phyloP scores from a whole-genome alignment of 2,329 filamentous ascomycete species.

The Elsinoe perseae region DNA sequence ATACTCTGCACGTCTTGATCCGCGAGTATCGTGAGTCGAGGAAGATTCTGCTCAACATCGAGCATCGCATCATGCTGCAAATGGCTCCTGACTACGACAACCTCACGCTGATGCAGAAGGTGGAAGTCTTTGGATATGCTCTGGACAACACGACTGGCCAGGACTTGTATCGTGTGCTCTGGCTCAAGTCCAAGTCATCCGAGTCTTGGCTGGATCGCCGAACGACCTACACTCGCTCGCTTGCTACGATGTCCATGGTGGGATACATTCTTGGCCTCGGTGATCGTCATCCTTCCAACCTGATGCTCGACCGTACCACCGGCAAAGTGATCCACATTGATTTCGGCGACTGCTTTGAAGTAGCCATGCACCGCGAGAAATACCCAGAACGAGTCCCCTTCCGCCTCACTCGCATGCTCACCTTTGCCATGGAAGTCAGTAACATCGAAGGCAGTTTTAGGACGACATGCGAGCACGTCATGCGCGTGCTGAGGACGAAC shows the following conservation, averaged over 20 bases:
- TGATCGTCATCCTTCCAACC: slow-evolving; percentile 92
- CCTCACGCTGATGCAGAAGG: slow-evolving; percentile 98
- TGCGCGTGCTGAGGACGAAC: slow-evolving; percentile 92
- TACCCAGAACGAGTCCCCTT: slow-evolving; percentile 97
- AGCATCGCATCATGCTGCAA: slow-evolving; percentile 98
- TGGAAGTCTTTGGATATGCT: slow-evolving; percentile 98
- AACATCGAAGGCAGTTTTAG: slow-evolving; percentile 99
- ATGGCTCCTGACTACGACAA: slow-evolving; percentile 99
- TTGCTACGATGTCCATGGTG: slow-evolving; percentile 99
- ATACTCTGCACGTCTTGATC: slow-evolving; percentile 93
- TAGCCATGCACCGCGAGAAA: slow-evolving; percentile 98
- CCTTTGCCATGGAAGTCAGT: slow-evolving; percentile 99
- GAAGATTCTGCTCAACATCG: slow-evolving; percentile 97
- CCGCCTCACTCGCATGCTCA: slow-evolving; percentile 96
- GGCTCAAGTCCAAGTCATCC: slow-evolving; percentile 97
- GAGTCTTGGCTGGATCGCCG: slow-evolving; percentile 95
- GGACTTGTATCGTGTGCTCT: slow-evolving; percentile 93
- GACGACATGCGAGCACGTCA: slow-evolving; percentile 96
- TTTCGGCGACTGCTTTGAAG: slow-evolving; percentile 98
- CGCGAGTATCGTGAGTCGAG: slow-evolving; percentile 94
- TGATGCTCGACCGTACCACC: slow-evolving; percentile 93
- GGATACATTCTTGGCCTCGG: slow-evolving; percentile 96
- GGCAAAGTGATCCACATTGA: slow-evolving; percentile 98
- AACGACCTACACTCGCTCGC: slow-evolving; percentile 96
- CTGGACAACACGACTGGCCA: slow-evolving; percentile 99